Evolutionary conservation across 768 basidiomycete genomes (phyloP).

Genomic region (Pleurotus tuoliensis): DNA sequence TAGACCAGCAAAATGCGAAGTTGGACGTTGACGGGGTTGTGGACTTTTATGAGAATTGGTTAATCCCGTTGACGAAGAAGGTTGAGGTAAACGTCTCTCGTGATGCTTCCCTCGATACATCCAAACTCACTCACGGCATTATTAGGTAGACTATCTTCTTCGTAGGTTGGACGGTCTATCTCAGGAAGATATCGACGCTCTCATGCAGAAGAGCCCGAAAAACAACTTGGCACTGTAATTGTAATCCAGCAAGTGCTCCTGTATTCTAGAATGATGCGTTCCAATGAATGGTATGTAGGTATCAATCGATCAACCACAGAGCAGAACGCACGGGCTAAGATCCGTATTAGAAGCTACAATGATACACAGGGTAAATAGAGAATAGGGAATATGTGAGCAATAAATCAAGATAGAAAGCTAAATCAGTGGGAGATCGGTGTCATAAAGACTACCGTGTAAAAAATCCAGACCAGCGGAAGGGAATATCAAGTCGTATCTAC

Average conservation of each 20-base stretch:
- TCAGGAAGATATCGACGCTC: constrained; percentile 69
- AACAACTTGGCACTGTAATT: not conserved
- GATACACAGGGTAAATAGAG: constrained; percentile 12
- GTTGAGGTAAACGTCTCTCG: constrained; percentile 72
- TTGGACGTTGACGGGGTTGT: constrained; percentile 94
- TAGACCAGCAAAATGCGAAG: constrained; percentile 50
- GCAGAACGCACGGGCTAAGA: not conserved
- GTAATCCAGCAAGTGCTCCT: not conserved
- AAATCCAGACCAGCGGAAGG: not conserved
- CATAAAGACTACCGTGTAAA: too few species aligned
- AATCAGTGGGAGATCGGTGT: too few species aligned
- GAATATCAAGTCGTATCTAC: not conserved
- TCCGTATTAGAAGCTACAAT: constrained; percentile 8
- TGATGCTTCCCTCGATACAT: not conserved
- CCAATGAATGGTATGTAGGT: not conserved
- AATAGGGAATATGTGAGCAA: constrained; percentile 9
- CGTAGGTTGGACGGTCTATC: constrained; percentile 84
- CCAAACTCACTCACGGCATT: not conserved
- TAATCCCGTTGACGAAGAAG: constrained; percentile 97
- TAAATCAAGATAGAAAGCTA: not conserved
- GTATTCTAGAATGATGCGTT: too few species aligned
- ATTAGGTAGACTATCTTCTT: constrained; percentile 92
- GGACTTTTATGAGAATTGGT: constrained; percentile 88
- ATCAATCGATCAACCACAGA: constrained; percentile 3
- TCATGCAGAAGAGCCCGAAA: constrained; percentile 26